Conservation (phyloP, 2,329 filamentous ascomycete genomes). For the Bipolaris victoriae region DNA sequence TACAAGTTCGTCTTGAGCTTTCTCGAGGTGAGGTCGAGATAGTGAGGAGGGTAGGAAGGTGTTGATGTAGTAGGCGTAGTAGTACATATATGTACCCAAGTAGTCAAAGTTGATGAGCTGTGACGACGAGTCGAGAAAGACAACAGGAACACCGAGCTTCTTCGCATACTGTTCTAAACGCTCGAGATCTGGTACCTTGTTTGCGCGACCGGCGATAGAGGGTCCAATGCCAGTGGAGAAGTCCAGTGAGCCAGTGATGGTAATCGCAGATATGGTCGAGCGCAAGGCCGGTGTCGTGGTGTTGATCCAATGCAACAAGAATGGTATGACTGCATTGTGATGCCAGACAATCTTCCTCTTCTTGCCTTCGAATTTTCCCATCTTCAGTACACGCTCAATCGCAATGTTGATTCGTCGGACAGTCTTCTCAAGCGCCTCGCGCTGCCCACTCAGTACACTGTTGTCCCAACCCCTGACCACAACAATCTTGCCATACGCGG, state of each 20-base stretch:
- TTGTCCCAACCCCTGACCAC: conserved; percentile 41
- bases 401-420: conserved; percentile 34
- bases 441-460: conserved; percentile 11
- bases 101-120: conserved; percentile 31
- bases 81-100: conserved; percentile 40
- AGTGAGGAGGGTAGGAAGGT: conserved; percentile 33
- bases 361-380: conserved; percentile 13
- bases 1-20: conserved; percentile 37
- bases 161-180: conserved; percentile 33
- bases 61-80: conserved; percentile 41
- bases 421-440: conserved; percentile 21
- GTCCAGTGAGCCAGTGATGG: conserved; percentile 32
- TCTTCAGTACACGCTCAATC: conserved; percentile 29
- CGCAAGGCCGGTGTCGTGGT: conserved; percentile 33
- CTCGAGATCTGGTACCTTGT: conserved; percentile 31
- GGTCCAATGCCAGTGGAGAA: conserved; percentile 28
- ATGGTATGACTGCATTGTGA: conserved; percentile 38
- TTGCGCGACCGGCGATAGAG: conserved; percentile 27
- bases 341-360: conserved; percentile 42
- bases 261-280: conserved; percentile 29
- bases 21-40: conserved; percentile 27
- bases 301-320: conserved; percentile 40
- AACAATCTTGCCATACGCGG: conserved; percentile 34
- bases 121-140: conserved; percentile 37
- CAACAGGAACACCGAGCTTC: conserved; percentile 32